Evolutionary conservation across 192 early-diverging fungal genomes (phyloP).

Genomic region (Kappamyces sp.): DNA sequence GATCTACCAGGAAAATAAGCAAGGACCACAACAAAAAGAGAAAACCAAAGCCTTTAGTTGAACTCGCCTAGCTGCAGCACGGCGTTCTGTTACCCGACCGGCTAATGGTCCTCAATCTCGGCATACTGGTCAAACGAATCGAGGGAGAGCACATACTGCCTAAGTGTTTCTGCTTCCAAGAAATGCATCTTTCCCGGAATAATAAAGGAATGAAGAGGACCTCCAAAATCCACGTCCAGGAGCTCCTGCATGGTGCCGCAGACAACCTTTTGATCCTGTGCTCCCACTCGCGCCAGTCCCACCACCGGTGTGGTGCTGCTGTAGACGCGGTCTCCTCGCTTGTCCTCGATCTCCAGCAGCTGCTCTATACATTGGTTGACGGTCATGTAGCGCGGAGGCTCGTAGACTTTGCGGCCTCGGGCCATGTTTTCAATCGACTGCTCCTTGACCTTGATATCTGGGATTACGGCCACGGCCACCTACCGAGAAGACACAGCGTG

Average conservation of each 20-base stretch:
- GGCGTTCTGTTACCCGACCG: too few relatives aligned
- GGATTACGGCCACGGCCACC: background rate
- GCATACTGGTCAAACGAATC: slow-evolving; percentile 36
- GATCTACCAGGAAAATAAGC: too few relatives aligned
- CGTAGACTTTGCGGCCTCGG: slow-evolving; percentile 85
- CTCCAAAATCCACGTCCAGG: slow-evolving; percentile 80
- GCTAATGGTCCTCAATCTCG: slow-evolving; percentile 4
- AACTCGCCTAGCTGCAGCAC: too few relatives aligned
- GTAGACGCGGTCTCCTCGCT: slow-evolving; percentile 69
- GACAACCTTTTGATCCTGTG: slow-evolving; percentile 72
- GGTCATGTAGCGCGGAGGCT: slow-evolving; percentile 97
- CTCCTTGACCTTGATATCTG: slow-evolving; percentile 98
- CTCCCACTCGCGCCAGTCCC: slow-evolving; percentile 86
- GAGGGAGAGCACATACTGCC: slow-evolving; percentile 59
- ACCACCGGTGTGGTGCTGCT: slow-evolving; percentile 76
- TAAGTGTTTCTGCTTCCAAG: slow-evolving; percentile 85
- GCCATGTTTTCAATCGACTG: slow-evolving; percentile 95
- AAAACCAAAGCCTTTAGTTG: too few relatives aligned
- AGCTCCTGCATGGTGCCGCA: slow-evolving; percentile 85
- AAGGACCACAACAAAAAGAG: too few relatives aligned
- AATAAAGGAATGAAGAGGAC: slow-evolving; percentile 90
- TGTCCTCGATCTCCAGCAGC: slow-evolving; percentile 87
- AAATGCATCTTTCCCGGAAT: slow-evolving; percentile 88
- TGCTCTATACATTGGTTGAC: slow-evolving; percentile 90
- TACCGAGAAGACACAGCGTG: slow-evolving; percentile 83